Evolutionary conservation across 192 early-diverging fungal species (phyloP).

Genomic region (Endogone sp.): DNA sequence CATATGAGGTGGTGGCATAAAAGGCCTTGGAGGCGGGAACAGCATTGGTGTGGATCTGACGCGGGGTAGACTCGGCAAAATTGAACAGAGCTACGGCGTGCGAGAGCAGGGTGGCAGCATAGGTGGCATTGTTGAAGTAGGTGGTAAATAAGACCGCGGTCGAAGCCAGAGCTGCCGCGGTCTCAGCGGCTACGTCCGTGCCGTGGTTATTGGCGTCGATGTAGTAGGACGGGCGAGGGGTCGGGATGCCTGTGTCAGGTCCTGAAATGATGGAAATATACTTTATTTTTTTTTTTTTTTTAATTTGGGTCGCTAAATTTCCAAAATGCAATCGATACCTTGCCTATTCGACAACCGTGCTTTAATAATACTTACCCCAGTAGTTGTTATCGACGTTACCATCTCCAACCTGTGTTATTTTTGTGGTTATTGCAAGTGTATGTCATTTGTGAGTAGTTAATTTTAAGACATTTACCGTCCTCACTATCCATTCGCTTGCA

Average conservation of each 20-base stretch:
- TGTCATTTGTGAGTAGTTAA: too few species aligned
- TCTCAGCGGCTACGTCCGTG: conserved; percentile 49
- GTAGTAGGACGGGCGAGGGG: conserved; percentile 45
- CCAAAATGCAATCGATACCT: too few species aligned
- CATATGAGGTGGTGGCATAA: conserved; percentile 38
- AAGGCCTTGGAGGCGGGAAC: conserved; percentile 30
- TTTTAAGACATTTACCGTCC: too few species aligned
- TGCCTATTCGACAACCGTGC: too few species aligned
- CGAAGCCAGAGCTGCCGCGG: conserved; percentile 52
- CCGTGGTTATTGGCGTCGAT: conserved; percentile 42
- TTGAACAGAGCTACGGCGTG: conserved; percentile 40
- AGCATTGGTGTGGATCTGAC: conserved; percentile 33
- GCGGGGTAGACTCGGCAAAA: conserved; percentile 49
- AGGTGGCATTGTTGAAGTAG: conserved; percentile 41
- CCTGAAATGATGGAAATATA: conserved; percentile 6
- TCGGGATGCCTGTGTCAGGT: conserved; percentile 35
- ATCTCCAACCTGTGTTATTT: conserved; percentile 42
- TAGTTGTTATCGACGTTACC: conserved; percentile 49
- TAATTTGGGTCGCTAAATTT: conserved; percentile 17
- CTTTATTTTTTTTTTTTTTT: background rate
- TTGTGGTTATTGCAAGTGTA: too few species aligned
- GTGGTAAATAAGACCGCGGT: conserved; percentile 49
- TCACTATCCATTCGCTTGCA: too few species aligned
- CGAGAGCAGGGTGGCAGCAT: conserved; percentile 33
- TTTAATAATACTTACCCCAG: conserved; percentile 36